These are phyloP conservation scores for Arthrobotrys iridis DNA, from an alignment of 2,329 filamentous ascomycete species.

Conservation along the genomic window DNA sequence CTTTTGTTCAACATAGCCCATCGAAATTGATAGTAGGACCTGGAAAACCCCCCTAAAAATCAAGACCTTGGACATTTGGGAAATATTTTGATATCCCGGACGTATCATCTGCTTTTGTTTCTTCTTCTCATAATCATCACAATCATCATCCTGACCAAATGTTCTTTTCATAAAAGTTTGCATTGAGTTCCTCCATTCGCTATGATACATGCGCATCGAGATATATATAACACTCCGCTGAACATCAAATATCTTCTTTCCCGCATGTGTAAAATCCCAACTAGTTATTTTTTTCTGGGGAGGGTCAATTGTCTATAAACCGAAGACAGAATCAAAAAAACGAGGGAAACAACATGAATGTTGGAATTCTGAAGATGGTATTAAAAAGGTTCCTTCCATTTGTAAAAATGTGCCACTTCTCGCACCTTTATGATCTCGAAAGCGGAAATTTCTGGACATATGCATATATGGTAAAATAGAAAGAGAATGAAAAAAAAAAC, in stretches of 20 bases:
- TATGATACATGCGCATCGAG: background rate
- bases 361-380: background rate
- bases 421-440: background rate
- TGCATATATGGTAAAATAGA: slow-evolving; percentile 26
- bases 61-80: no score
- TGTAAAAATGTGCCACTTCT: slow-evolving; percentile 3
- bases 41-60: no score
- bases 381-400: slow-evolving; percentile 9
- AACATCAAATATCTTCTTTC: background rate
- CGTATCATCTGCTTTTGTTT: no score
- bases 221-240: background rate
- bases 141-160: no score
- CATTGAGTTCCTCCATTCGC: no score
- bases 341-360: background rate
- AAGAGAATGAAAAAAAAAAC: slow-evolving; percentile 43
- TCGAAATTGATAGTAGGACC: no score
- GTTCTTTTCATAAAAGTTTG: no score
- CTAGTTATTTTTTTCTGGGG: background rate
- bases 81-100: no score
- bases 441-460: no score
- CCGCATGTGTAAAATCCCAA: background rate
- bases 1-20: no score
- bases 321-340: background rate
- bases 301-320: slow-evolving; percentile 1
- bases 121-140: no score